Base-by-base conservation (phyloP, 2,329 filamentous ascomycete species). In the Lasiodiplodia sp. region DNA sequence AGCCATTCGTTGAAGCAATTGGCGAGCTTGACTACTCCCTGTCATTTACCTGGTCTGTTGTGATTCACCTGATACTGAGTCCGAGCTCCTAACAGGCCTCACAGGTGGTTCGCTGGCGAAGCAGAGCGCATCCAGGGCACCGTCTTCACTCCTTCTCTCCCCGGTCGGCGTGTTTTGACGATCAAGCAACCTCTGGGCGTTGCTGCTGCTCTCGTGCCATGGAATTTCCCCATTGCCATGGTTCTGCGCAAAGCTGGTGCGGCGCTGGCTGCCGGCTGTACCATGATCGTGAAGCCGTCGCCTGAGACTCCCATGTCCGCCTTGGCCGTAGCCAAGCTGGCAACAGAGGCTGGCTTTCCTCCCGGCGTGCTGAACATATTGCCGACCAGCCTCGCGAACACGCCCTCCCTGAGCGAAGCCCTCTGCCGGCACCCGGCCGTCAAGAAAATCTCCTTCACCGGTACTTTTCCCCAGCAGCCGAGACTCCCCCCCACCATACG, bases 101-200 rank as follows among this genome's bases (percentile, higher is more conserved):
- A 18, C 25, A 63, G 58, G 58, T 86, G 85, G 84, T 86, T 87
- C 73, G 82, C 84, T 18, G 87, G 87, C 2, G 87, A 90, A 73
- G 87, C 87, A 75, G 82, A 89, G 77, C 82, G 88, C 38, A 84
- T 90, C 16, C 83, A 86, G 31, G 91, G 91, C 16, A 85, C 85
- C 0, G 84, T 89, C 3, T 86, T 87, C 55, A 83, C 84, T 0
- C 85, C 89, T 0, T 82, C 90, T 0, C 80, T 87, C 0, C 87
- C 91, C 0, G 87, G 88, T 38, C 83, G 91, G 5, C 84, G 91
- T 10, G 84, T 89, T 2, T 86, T 94, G 69, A 91, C 89, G 0
- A 86, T 94, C 72, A 94, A 94, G 81, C 90, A 92, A 78, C 90
- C 90, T 0, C 85, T 92, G 69, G 91, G 91, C 67, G 89, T 92